Percentiles rank a stretch among this genome's conserved stretches.
Conservation (phyloP, 352 stramenopile genomes). For the Phytophthora fragariae region DNA sequence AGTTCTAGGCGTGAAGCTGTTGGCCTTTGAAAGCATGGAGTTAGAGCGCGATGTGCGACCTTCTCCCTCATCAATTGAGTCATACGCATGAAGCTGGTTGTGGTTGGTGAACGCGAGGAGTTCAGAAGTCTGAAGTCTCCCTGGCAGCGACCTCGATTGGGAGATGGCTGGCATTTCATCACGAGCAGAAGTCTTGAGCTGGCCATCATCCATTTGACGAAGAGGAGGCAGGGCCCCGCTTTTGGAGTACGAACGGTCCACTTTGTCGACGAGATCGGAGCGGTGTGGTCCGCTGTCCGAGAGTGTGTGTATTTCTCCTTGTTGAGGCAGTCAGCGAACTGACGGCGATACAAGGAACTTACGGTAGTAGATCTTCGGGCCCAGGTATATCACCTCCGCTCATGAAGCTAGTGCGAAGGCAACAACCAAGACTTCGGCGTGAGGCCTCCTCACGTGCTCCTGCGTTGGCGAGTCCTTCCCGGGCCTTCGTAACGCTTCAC, state of each 20-base stretch:
- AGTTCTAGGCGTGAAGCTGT: constrained; percentile 12
- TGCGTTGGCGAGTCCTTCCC: not conserved
- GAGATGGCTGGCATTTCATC: constrained; percentile 11
- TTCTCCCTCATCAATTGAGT: constrained; percentile 1
- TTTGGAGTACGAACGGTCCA: constrained; percentile 8
- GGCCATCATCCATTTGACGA: constrained; percentile 31
- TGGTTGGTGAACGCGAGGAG: not conserved
- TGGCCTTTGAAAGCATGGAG: constrained; percentile 3
- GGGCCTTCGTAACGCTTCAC: constrained; percentile 3
- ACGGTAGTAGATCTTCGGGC: constrained; percentile 10
- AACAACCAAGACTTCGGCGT: constrained; percentile 6
- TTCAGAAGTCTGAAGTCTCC: constrained; percentile 19
- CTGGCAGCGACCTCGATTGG: constrained; percentile 2
- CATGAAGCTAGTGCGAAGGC: constrained; percentile 31
- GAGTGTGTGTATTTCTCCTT: not conserved
- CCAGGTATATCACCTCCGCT: constrained; percentile 14
- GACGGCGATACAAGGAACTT: constrained; percentile 7
- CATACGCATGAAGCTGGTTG: constrained; percentile 8
- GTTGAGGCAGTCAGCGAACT: not conserved
- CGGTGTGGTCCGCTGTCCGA: constrained; percentile 12
- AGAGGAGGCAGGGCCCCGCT: constrained; percentile 29
- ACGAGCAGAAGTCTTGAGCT: not conserved
- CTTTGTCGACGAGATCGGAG: constrained; percentile 13
- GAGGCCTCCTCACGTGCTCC: not conserved
- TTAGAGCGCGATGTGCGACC: not conserved